phyloP scores from a whole-genome alignment of 2,329 filamentous ascomycete genomes.

The Penicillium expansum region DNA sequence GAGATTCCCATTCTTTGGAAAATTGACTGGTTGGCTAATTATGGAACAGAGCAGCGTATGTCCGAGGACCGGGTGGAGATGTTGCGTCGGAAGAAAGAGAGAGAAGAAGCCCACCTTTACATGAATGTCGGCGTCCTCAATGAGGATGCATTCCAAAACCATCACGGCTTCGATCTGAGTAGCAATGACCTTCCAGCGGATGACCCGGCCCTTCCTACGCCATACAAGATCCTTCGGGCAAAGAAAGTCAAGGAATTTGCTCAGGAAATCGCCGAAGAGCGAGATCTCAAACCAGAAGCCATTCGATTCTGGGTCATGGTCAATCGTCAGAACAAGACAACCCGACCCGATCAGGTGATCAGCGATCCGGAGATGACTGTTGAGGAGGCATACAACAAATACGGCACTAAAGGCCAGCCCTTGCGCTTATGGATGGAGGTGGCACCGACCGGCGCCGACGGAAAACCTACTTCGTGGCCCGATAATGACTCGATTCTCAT shows the following conservation, averaged over 20 bases:
- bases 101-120: conserved; percentile 92
- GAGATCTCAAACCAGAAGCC: conserved; percentile 64
- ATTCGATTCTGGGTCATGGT: conserved; percentile 96
- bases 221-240: conserved; percentile 71
- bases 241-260: conserved; percentile 75
- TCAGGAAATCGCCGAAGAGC: conserved; percentile 66
- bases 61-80: conserved; percentile 75
- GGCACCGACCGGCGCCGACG: conserved; percentile 66
- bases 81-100: conserved; percentile 78
- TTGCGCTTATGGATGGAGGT: conserved; percentile 87
- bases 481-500: conserved; percentile 67
- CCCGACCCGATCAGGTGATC: conserved; percentile 83
- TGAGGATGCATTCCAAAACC: conserved; percentile 73
- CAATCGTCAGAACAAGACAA: conserved; percentile 95
- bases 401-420: conserved; percentile 63
- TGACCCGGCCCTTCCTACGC: conserved; percentile 68
- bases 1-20: background rate
- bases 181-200: conserved; percentile 60
- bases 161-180: conserved; percentile 81
- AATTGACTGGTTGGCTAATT: conserved; percentile 18
- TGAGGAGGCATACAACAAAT: conserved; percentile 69
- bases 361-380: conserved; percentile 72
- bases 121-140: conserved; percentile 80
- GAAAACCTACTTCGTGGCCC: conserved; percentile 64
- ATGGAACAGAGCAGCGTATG: conserved; percentile 61